Evolutionary conservation across 1,139 yeast genomes (phyloP), one percentile per base, ranked within the genome.

Genomic region (Kodamaea plutei): DNA sequence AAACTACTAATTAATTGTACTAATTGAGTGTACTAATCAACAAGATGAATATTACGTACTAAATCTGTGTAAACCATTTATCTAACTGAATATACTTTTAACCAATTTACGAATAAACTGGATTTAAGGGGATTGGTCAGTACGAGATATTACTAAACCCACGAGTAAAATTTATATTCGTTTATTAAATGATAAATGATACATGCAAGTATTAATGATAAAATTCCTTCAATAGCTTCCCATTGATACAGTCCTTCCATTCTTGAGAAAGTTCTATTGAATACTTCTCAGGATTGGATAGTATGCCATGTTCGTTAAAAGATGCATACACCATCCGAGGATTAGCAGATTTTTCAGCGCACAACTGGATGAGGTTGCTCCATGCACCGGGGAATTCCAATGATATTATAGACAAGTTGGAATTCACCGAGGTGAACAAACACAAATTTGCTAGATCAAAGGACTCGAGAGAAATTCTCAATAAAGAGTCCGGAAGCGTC

Each of bases 1-100:
- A 64, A 46, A 61, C 58, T 23, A 56, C 64, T 3, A 64, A 63
- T 36, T 64, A 48, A 24, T 15, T 20, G n/a, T 20, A 9, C 20
- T 7, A 17, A 17, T n/a, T n/a, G n/a, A n/a, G n/a, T n/a, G n/a
- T n/a, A n/a, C n/a, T n/a, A n/a, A n/a, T n/a, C n/a, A n/a, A n/a
- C n/a, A n/a, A n/a, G n/a, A n/a, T n/a, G n/a, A n/a, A n/a, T n/a
- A n/a, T n/a, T n/a, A n/a, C n/a, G n/a, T n/a, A n/a, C n/a, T n/a
- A n/a, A n/a, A n/a, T n/a, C n/a, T n/a, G n/a, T n/a, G n/a, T n/a
- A n/a, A n/a, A n/a, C n/a, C n/a, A n/a, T n/a, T n/a, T n/a, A n/a
- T n/a, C n/a, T n/a, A n/a, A n/a, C n/a, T n/a, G n/a, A n/a, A n/a
- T n/a, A n/a, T n/a, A n/a, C n/a, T n/a, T n/a, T n/a, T n/a, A n/a